Evolutionary conservation across 371 early-diverging fungal species (phyloP).

Genomic region (Syncephalastrum sp.): DNA sequence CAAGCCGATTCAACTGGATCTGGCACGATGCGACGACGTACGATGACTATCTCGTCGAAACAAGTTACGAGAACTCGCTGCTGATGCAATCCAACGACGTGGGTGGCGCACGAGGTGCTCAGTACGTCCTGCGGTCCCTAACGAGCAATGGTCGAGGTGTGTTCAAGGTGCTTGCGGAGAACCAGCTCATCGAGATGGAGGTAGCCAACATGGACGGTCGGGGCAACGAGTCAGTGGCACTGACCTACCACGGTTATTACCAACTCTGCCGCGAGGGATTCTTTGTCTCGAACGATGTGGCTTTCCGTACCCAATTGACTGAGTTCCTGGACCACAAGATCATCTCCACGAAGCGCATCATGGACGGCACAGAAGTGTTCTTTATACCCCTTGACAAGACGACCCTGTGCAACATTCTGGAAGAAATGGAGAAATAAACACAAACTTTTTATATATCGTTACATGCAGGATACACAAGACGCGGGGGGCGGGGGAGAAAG

Average conservation of each 20-base stretch:
- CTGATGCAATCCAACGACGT: slow-evolving; percentile 57
- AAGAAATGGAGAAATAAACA: slow-evolving; percentile 36
- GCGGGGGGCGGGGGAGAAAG: neutral
- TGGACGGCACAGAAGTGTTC: slow-evolving; percentile 80
- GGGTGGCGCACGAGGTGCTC: slow-evolving; percentile 68
- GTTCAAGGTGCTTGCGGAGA: slow-evolving; percentile 72
- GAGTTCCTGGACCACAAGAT: slow-evolving; percentile 93
- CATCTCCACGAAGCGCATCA: slow-evolving; percentile 61
- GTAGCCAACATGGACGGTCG: slow-evolving; percentile 34
- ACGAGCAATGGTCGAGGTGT: slow-evolving; percentile 81
- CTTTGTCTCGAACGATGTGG: slow-evolving; percentile 75
- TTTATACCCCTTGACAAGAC: slow-evolving; percentile 75
- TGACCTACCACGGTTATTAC: slow-evolving; percentile 66
- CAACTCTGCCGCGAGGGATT: slow-evolving; percentile 78
- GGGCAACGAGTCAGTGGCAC: slow-evolving; percentile 46
- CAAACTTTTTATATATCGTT: neutral
- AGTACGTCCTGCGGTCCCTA: slow-evolving; percentile 81
- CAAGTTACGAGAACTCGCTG: slow-evolving; percentile 77
- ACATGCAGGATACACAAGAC: neutral
- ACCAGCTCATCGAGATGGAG: slow-evolving; percentile 67
- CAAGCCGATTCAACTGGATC: slow-evolving; percentile 73
- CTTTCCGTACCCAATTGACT: slow-evolving; percentile 82
- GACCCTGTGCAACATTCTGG: slow-evolving; percentile 62
- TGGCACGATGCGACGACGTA: slow-evolving; percentile 93
- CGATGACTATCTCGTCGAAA: slow-evolving; percentile 77